Base-by-base conservation (phyloP, 2,329 filamentous ascomycete genomes). In the Neofusicoccum ribis region DNA sequence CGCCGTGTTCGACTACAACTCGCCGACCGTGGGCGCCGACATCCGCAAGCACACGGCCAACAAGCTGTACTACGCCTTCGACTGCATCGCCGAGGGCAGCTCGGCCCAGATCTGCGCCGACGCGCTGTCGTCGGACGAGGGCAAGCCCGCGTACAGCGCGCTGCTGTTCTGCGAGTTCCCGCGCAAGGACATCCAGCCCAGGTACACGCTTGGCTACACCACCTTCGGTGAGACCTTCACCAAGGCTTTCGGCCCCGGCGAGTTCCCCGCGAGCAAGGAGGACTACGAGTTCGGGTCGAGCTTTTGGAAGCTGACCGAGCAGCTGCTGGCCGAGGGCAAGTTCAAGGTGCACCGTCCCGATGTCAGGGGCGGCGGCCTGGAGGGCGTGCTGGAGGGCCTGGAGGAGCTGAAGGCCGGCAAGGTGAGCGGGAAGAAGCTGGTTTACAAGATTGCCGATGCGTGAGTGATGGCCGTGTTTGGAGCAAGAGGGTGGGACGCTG, bases 1-100 rank as follows among this genome's bases (percentile, higher is more conserved):
- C 31, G 63, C 52, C 17, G 63, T 51, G 17, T 84, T 85, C 68
- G 80, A 86, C 72, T 86, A 86, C 76, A 78, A 77, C 17, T 78
- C 79, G 17, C 75, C 80, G 0, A 77, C 78, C 20, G 78, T 77
- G 37, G 77, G 78, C 1, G 73, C 76, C 44, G 78, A 84, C 66
- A 86, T 87, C 72, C 77, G 78, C 39, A 73, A 77, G 47, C 76
- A 76, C 60, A 83, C 82, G 9, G 73, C 79, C 3, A 77, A 82
- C 72, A 73, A 71, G 36, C 74, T 86, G 3, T 71, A 72, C 14
- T 72, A 81, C 31, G 82, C 74, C 3, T 79, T 84, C 43, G 85
- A 87, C 71, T 83, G 80, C 66, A 82, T 86, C 63, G 73, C 78
- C 37, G 78, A 81, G 67, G 73, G 73, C 23, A 51, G 65, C 8